These are phyloP conservation scores for Botrytis galanthina DNA, from an alignment of 2,329 filamentous ascomycete genomes.

Conservation along the genomic window DNA sequence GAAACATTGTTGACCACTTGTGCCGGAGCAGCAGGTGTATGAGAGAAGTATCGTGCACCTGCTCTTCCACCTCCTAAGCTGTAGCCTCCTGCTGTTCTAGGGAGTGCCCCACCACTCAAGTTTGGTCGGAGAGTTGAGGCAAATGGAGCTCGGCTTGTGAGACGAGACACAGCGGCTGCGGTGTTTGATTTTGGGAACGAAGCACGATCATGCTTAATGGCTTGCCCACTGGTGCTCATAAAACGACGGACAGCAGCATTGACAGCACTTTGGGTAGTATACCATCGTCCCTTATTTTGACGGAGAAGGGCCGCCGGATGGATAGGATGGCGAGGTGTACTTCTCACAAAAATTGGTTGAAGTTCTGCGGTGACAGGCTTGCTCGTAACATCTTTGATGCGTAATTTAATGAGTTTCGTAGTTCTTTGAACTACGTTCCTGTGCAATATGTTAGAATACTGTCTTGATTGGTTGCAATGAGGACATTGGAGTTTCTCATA, in stretches of 20 bases:
- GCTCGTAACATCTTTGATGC: constrained; percentile 42
- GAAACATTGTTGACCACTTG: constrained; percentile 96
- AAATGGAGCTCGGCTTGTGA: constrained; percentile 78
- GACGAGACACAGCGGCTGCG: constrained; percentile 55
- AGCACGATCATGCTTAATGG: constrained; percentile 48
- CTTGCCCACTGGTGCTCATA: constrained; percentile 38
- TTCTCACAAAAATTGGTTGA: constrained; percentile 59
- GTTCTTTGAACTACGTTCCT: constrained; percentile 50
- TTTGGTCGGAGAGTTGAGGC: constrained; percentile 87
- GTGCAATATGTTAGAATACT: constrained; percentile 27
- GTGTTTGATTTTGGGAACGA: constrained; percentile 56
- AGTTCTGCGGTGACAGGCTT: constrained; percentile 49
- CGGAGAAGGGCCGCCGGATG: constrained; percentile 61
- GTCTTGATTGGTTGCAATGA: not conserved
- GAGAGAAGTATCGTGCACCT: constrained; percentile 84
- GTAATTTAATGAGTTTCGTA: constrained; percentile 45
- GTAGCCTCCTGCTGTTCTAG: constrained; percentile 89
- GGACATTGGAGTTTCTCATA: not conserved
- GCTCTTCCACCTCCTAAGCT: constrained; percentile 66
- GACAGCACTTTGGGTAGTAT: constrained; percentile 56
- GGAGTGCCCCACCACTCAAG: constrained; percentile 80
- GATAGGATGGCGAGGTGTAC: constrained; percentile 51
- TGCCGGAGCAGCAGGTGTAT: constrained; percentile 78
- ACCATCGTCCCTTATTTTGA: constrained; percentile 62
- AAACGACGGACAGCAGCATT: constrained; percentile 47